Evolutionary conservation across 2,329 filamentous ascomycete species (phyloP), one percentile per base, ranked within the genome.

Genomic region (Diplodia scrobiculata): DNA sequence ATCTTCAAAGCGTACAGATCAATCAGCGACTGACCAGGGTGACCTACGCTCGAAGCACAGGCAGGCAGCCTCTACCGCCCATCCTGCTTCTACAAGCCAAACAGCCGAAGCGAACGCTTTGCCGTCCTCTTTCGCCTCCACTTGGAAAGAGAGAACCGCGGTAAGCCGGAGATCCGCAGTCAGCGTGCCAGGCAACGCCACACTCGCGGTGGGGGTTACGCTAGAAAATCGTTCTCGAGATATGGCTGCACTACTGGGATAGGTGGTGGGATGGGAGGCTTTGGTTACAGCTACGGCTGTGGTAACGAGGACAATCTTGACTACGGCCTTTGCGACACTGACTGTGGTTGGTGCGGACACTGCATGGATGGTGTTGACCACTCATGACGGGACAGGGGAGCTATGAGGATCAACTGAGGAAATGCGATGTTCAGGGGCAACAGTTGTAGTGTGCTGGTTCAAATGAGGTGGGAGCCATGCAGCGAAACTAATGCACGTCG

Each of bases 301-400:
- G 36, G 36, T 29, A n/a, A 19, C 5, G 55, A 27, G 2, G 41
- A 6, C 21, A 25, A n/a, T 1, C 10, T 14, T 1, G 25, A 60
- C 17, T 60, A 13, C 2, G 13, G 55, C n/a, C 9, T 60, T 29
- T 60, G 55, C 11, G 55, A 48, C 27, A 60, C 48, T 17, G 55
- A 48, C 38, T 60, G 55, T 27, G 55, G 55, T 3, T 60, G 55
- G 55, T 60, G 55, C 7, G 55, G 55, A 1, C 55, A 60, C 17
- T 60, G 55, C 25, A 60, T 36, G 55, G 55, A 60, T 27, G 13
- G 34, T 0, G 41, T 48, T 32, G 27, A 41, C 27, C 2, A 29
- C n/a, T 4, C 3, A 25, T 55, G 29, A 36, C 13, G 13, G 5
- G 27, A 34, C 27, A 29, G 6, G 0, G 51, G 50, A 7, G 32